Base-by-base conservation (phyloP, 2,329 filamentous ascomycete species). In the Tolypocladium inflatum region DNA sequence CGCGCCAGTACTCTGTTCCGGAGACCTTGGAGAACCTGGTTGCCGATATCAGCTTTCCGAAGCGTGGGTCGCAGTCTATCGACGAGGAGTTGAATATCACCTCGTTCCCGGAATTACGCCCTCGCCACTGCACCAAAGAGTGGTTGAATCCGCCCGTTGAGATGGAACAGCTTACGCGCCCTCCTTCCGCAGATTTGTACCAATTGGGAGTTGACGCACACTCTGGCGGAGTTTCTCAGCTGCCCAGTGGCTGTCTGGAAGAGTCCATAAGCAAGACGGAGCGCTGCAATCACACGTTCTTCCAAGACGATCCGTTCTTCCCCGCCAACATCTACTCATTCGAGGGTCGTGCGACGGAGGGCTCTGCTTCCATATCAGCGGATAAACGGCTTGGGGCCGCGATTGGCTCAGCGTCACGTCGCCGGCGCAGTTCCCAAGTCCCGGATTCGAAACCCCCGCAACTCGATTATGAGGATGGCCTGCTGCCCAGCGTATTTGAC, bases 101-200 rank as follows among this genome's bases (percentile, higher is more conserved):
- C 2, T 74, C 69, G 11, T 75, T 74, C 55, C 71, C 71, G 15
- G 63, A 65, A 30, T 63, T 74, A 10, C 62, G 60, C 11, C 64
- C 67, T 11, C 67, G 71, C 6, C 66, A 69, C 10, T 69, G 66
- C 45, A 74, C 71, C 0, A 59, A 62, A 11, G 72, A 73, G 6
- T 71, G 69, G 69, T 51, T 66, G n/a, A 67, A 60, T 8, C 65
- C 70, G 2, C 63, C 64, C 2, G 55, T 56, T 1, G 60, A 62
- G 1, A 54, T 66, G 2, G 62, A 66, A 17, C 61, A 64, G 3
- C 35, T 61, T 21, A 60, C 57, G 4, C 37, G 43, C 19, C 10
- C 35, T 13, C 33, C 48, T 15, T 50, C 57, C 1, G 57, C 62
- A 4, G 63, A 65, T 13, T 38, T 68, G 48, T 71, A 72, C 35